Base-by-base conservation (phyloP, 1,284 basidiomycete genomes). In the Apiotrichum siamense region DNA sequence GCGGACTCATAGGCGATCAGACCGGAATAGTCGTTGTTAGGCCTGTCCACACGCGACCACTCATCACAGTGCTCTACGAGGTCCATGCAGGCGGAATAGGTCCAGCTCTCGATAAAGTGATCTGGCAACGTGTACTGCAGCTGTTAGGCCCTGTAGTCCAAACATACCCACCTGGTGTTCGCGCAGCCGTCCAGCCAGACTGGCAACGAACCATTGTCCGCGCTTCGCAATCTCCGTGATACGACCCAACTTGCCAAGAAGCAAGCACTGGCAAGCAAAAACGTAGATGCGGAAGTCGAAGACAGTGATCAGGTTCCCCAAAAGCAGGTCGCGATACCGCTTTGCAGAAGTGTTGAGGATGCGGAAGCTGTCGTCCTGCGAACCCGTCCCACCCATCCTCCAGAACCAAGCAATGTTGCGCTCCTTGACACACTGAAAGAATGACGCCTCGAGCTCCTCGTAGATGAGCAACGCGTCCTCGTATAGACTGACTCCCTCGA, bases 271-370 rank as follows among this genome's bases (percentile, higher is more conserved):
- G 27, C 89, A 80, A 6, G 90, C 85, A 55, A 97, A 86, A 18
- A 98, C 77, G 69, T 97, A 99, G 64, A 87, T 81, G 44, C 92
- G 81, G 62, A 97, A 87, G 74, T 98, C 96, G 66, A 97, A 97
- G 7, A 97, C 81, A 3, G 89, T 87, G 57, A 98, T 94, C 17
- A 84, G 81, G 70, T 92, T 93, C 13, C 84, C 81, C n/a, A 91
- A 79, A 48, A 97, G 90, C 47, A 96, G 78, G 50, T 92, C 86
- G 7, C 87, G 81, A 66, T 97, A 97, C 3, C 87, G 83, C 65
- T 97, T 96, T 72, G 84, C 85, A 26, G 77, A 77, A 3, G 83
- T 77, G 13, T 87, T 86, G n/a, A 97, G 78, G 25, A 97, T 77
- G 2, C 90, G 84, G 10, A 81, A 67, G 5, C 87, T 86, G 63